Conservation (phyloP, 129 eudicot genomes). For the Tagetes erecta region DNA sequence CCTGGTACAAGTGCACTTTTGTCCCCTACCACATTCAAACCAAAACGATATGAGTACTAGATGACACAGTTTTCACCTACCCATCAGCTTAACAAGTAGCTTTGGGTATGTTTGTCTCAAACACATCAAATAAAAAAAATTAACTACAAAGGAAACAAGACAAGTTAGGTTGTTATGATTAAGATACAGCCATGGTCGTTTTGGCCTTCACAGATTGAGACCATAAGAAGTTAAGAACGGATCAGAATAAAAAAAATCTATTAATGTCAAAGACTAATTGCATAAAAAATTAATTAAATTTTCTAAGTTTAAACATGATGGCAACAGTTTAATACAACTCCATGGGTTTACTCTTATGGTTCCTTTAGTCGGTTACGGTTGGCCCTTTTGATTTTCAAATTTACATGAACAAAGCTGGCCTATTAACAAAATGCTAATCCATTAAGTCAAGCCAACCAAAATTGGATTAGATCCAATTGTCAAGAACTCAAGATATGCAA, state of each 20-base stretch:
- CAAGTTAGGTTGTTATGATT: background rate
- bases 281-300: too few species aligned
- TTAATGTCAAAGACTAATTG: too few species aligned
- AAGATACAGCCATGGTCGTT: background rate
- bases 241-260: too few species aligned
- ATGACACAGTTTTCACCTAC: background rate
- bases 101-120: background rate
- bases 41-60: conserved; percentile 6
- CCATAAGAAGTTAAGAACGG: too few species aligned
- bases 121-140: background rate
- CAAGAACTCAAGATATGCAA: background rate
- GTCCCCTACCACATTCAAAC: conserved; percentile 53
- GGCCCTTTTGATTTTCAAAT: too few species aligned
- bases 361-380: too few species aligned
- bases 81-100: background rate
- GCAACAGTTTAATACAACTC: too few species aligned
- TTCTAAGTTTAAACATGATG: too few species aligned
- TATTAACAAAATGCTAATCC: background rate
- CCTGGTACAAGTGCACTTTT: conserved; percentile 96
- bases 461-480: background rate
- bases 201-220: background rate
- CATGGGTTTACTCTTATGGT: too few species aligned
- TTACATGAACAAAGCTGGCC: too few species aligned
- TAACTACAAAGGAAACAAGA: background rate
- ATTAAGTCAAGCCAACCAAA: background rate